Percentiles rank a stretch among this genome's conserved stretches.
These are phyloP conservation scores for Baudoinia panamericana DNA, from an alignment of 495 filamentous ascomycete species.

Conservation along the genomic window DNA sequence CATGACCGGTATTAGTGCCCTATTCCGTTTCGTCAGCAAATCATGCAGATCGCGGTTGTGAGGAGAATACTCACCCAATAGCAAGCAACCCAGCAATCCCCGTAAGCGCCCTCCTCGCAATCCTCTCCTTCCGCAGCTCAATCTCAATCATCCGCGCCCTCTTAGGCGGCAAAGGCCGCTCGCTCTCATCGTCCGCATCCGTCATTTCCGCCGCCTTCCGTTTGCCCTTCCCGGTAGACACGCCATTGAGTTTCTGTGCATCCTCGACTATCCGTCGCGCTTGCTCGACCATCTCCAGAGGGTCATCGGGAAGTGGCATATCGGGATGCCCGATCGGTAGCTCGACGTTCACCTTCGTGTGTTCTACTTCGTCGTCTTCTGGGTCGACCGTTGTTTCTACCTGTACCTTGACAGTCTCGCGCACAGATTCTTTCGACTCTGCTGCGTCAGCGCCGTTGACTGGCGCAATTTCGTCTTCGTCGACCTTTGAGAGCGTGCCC, in stretches of 20 bases:
- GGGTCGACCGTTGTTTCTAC: constrained; percentile 44
- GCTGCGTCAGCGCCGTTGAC: constrained; percentile 14
- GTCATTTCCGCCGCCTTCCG: constrained; percentile 70
- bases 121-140: constrained; percentile 67
- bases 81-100: constrained; percentile 74
- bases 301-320: constrained; percentile 57
- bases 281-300: constrained; percentile 67
- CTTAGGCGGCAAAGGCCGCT: constrained; percentile 47
- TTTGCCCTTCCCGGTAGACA: constrained; percentile 43
- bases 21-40: not conserved
- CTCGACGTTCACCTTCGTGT: constrained; percentile 70
- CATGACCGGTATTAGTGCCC: constrained; percentile 2
- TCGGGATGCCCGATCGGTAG: constrained; percentile 53
- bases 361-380: constrained; percentile 49
- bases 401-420: constrained; percentile 48
- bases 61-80: constrained; percentile 71
- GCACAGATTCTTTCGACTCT: constrained; percentile 35
- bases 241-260: constrained; percentile 46
- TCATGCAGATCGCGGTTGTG: too few species aligned
- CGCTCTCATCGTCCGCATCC: constrained; percentile 43
- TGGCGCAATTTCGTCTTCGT: constrained; percentile 1
- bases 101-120: constrained; percentile 68
- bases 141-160: constrained; percentile 59
- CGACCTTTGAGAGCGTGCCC: constrained; percentile 32
- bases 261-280: constrained; percentile 85